These are phyloP conservation scores for Globisporangium barbulae DNA, from an alignment of 352 stramenopile species.

Conservation along the genomic window DNA sequence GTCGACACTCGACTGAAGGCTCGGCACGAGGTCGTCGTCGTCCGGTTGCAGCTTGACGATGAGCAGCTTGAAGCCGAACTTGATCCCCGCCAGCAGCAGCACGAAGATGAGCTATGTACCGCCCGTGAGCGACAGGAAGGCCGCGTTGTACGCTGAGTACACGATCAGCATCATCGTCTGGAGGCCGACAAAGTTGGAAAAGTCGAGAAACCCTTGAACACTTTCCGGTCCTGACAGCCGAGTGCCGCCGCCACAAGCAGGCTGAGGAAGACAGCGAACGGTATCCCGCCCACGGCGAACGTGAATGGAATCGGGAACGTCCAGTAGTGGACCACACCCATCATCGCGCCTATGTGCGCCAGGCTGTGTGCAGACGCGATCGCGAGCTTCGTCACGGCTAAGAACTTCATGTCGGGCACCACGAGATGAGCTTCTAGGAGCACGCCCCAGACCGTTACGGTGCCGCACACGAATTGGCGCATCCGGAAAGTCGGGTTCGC, in stretches of 20 bases:
- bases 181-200: not conserved
- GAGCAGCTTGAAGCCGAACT: not conserved
- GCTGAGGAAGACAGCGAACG: not conserved
- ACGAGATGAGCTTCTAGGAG: not conserved
- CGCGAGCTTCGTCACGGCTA: not conserved
- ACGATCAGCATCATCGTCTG: not conserved
- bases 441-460: not conserved
- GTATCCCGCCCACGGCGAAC: not conserved
- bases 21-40: not conserved
- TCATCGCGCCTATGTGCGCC: not conserved
- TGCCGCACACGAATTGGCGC: not conserved
- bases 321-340: not conserved
- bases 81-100: conserved; percentile 2
- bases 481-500: not conserved
- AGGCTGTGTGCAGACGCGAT: not conserved
- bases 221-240: not conserved
- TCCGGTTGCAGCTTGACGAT: not conserved
- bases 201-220: not conserved
- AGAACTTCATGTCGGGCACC: not conserved
- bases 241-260: not conserved
- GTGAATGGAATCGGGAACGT: conserved; percentile 1
- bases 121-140: not conserved
- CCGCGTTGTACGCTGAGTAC: not conserved
- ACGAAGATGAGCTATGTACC: conserved; percentile 1
- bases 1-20: not conserved